phyloP scores from a whole-genome alignment of 306 rosid species.

The Ceratonia siliqua region DNA sequence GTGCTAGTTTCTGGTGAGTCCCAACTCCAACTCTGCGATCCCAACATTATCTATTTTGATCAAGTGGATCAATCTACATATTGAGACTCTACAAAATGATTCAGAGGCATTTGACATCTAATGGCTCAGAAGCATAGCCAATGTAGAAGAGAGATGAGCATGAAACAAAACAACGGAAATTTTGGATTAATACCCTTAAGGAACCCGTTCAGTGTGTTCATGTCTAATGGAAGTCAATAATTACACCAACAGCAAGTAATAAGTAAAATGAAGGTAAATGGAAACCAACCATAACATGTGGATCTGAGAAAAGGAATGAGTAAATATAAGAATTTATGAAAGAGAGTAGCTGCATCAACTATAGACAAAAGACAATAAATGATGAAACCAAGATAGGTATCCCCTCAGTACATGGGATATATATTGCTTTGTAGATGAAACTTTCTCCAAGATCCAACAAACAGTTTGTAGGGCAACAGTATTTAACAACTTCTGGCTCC shows the following conservation, averaged over 20 bases:
- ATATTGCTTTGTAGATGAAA: background rate
- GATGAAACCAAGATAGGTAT: background rate
- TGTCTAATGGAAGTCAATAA: background rate
- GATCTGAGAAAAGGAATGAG: slow-evolving; percentile 5
- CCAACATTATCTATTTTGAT: background rate
- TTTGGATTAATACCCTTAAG: background rate
- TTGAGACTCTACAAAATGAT: background rate
- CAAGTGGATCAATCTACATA: background rate
- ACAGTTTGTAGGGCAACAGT: background rate
- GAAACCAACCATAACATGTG: background rate
- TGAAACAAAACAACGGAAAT: background rate
- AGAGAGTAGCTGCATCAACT: background rate
- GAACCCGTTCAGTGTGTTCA: background rate
- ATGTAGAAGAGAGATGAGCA: background rate
- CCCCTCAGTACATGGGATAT: background rate
- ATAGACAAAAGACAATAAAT: background rate
- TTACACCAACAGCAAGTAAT: background rate
- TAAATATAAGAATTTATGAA: background rate
- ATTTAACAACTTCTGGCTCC: background rate
- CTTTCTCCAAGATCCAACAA: background rate
- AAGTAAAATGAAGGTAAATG: background rate
- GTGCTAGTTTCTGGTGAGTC: background rate
- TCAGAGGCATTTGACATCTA: background rate
- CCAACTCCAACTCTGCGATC: background rate
- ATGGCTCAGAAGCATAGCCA: background rate